A percentile compares a stretch with the other conserved stretches of the same genome.
Evolutionary conservation across 805 yeast genomes (phyloP).

Genomic region (Cyberlindnera suaveolens): DNA sequence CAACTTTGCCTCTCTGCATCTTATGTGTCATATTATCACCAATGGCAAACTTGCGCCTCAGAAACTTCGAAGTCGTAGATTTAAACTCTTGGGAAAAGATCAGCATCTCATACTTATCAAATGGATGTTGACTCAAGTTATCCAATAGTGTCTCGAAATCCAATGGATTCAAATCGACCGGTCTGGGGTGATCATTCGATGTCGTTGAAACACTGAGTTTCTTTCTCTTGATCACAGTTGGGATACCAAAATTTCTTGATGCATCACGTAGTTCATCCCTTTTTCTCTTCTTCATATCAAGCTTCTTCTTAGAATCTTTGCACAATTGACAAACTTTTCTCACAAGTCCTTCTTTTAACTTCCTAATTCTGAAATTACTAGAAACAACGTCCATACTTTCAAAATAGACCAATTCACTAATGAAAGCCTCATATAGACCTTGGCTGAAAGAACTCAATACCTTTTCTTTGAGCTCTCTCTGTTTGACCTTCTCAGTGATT

Average conservation of each 20-base stretch:
- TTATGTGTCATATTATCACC: slow-evolving; percentile 1
- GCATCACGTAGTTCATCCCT: slow-evolving; percentile 33
- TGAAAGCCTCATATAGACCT: slow-evolving; percentile 54
- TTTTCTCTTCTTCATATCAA: slow-evolving; percentile 30
- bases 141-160: slow-evolving; percentile 18
- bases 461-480: slow-evolving; percentile 18
- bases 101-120: slow-evolving; percentile 10
- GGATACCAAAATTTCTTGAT: slow-evolving; percentile 31
- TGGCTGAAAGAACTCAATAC: slow-evolving; percentile 35
- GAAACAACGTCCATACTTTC: slow-evolving; percentile 41
- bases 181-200: slow-evolving; percentile 1
- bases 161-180: slow-evolving; percentile 19
- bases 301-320: slow-evolving; percentile 14
- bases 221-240: slow-evolving; percentile 19
- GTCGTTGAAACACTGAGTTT: slow-evolving; percentile 8
- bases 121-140: slow-evolving; percentile 1
- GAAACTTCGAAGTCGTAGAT: slow-evolving; percentile 27
- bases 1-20: slow-evolving; percentile 2
- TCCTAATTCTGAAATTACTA: slow-evolving; percentile 27
- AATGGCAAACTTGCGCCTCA: slow-evolving; percentile 27
- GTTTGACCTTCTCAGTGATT: slow-evolving; percentile 9
- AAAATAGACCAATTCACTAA: slow-evolving; percentile 49
- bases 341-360: slow-evolving; percentile 28
- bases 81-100: slow-evolving; percentile 16
- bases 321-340: slow-evolving; percentile 28